Percentiles rank a stretch among this genome's conserved stretches.
Conservation (phyloP, 768 basidiomycete species). For the Pleurotus tuber-regium region DNA sequence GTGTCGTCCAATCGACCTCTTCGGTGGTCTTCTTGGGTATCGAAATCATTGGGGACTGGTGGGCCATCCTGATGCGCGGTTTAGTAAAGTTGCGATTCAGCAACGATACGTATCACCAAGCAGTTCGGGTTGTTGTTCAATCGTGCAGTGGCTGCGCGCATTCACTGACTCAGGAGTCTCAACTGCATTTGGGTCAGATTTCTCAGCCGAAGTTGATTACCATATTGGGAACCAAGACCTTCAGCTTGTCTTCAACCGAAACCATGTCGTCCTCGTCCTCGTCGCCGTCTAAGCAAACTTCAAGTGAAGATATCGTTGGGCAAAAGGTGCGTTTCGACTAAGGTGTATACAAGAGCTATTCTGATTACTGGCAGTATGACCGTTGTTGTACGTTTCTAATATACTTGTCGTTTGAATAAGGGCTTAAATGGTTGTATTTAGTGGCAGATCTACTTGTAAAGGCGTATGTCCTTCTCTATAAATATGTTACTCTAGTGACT, state of each 20-base stretch:
- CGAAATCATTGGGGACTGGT: slow-evolving; percentile 85
- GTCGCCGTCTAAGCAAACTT: too few relatives aligned
- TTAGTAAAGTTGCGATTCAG: background rate
- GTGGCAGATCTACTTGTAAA: slow-evolving; percentile 78
- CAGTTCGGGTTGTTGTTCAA: too few relatives aligned
- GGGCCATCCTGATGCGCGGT: too few relatives aligned
- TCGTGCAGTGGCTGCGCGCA: background rate
- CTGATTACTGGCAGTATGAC: slow-evolving; percentile 60
- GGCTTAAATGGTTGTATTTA: slow-evolving; percentile 10
- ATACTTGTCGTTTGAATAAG: background rate
- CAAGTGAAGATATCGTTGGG: slow-evolving; percentile 87
- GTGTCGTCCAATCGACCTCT: slow-evolving; percentile 94
- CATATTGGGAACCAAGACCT: background rate
- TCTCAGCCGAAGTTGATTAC: background rate
- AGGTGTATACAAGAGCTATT: background rate
- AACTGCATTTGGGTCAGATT: background rate
- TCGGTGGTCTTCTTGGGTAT: slow-evolving; percentile 95
- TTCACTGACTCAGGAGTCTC: too few relatives aligned
- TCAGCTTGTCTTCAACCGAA: slow-evolving; percentile 3
- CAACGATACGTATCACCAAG: background rate
- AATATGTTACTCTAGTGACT: slow-evolving; percentile 6
- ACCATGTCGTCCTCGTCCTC: slow-evolving; percentile 60
- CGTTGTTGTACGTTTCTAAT: slow-evolving; percentile 66
- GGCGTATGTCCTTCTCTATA: slow-evolving; percentile 49
- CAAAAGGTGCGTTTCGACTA: slow-evolving; percentile 71